Conservation (phyloP, 179 eudicot species). For the Beta macrorhiza region DNA sequence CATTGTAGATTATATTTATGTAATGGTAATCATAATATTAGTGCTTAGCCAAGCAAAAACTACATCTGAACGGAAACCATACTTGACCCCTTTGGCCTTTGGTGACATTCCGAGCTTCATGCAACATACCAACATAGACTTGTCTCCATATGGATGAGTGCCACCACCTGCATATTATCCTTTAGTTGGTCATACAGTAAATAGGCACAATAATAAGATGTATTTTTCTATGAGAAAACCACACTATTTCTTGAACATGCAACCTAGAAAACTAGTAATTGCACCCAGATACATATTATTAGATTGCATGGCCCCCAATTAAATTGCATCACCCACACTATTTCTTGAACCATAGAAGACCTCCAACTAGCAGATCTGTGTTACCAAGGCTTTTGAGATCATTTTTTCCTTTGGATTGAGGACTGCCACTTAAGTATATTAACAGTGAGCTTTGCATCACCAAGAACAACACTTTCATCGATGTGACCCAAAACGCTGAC, state of each 20-base stretch:
- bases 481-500: conserved; percentile 92
- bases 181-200: background rate
- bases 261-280: no score
- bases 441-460: conserved; percentile 62
- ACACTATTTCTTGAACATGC: conserved; percentile 52
- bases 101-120: conserved; percentile 80
- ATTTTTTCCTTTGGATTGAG: conserved; percentile 51
- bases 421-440: conserved; percentile 77
- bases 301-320: no score
- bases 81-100: conserved; percentile 88
- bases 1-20: conserved; percentile 7
- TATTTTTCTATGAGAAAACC: conserved; percentile 10
- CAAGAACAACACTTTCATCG: conserved; percentile 89
- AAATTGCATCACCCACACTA: conserved; percentile 30
- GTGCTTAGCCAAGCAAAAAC: conserved; percentile 54
- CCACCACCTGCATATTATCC: conserved; percentile 55
- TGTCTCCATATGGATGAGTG: conserved; percentile 82
- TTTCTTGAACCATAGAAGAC: conserved; percentile 85
- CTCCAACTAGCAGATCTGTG: conserved; percentile 69
- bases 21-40: no score
- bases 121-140: conserved; percentile 65
- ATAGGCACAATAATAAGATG: background rate
- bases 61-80: conserved; percentile 87
- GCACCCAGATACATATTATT: no score
- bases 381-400: conserved; percentile 40